Conservation (phyloP, 1,284 basidiomycete genomes). For the Ceraceosorus guamensis region DNA sequence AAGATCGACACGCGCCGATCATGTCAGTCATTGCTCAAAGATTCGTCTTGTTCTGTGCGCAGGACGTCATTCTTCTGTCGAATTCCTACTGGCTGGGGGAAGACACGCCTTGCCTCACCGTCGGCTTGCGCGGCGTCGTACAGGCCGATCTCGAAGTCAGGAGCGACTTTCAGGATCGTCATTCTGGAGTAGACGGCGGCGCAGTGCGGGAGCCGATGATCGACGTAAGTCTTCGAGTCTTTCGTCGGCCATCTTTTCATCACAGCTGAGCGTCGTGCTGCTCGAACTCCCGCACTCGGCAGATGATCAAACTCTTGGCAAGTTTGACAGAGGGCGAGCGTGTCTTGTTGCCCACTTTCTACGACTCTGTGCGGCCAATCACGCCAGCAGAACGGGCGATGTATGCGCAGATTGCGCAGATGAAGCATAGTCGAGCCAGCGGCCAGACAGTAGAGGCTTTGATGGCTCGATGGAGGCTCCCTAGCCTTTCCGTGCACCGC, state of each 20-base stretch:
- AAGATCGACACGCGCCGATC: neutral
- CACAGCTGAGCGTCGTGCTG: neutral
- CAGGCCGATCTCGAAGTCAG: conserved; percentile 66
- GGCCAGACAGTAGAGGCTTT: conserved; percentile 18
- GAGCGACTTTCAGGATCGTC: conserved; percentile 61
- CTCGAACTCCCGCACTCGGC: too few species aligned
- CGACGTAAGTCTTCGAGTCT: conserved; percentile 61
- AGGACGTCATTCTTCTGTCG: conserved; percentile 44
- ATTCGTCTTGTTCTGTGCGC: neutral
- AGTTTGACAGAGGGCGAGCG: conserved; percentile 56
- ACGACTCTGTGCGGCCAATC: conserved; percentile 53
- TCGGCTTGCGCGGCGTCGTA: conserved; percentile 86
- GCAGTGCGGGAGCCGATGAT: conserved; percentile 79
- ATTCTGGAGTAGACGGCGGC: conserved; percentile 89
- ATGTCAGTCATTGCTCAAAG: neutral
- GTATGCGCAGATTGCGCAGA: conserved; percentile 21
- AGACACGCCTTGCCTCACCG: conserved; percentile 87
- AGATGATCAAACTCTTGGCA: conserved; percentile 69
- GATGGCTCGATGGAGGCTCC: conserved; percentile 38
- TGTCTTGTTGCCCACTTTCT: conserved; percentile 75
- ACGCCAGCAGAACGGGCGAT: conserved; percentile 45
- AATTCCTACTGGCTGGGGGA: conserved; percentile 98
- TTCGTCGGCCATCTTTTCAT: neutral
- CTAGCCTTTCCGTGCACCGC: conserved; percentile 37
- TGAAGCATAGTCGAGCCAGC: conserved; percentile 3